phyloP scores from a whole-genome alignment of 106 monocot genomes.

The Vanilla planifolia region DNA sequence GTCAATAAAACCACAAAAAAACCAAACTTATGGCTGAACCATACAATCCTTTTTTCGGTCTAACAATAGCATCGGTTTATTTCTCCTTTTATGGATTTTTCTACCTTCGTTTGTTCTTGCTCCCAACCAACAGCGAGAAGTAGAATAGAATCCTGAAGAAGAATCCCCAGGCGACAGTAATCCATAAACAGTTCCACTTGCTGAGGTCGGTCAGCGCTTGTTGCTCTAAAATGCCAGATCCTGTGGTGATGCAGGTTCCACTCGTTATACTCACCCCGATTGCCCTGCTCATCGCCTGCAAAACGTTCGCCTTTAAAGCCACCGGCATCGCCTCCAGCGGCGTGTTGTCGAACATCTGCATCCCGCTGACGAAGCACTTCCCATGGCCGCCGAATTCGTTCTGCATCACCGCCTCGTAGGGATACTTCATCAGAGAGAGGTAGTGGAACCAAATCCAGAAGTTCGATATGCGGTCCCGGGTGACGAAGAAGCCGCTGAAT shows the following conservation, averaged over 20 bases:
- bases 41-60: too few species aligned
- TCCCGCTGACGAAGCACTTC: constrained; percentile 69
- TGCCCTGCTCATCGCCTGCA: constrained; percentile 39
- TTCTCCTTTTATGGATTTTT: too few species aligned
- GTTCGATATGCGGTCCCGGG: constrained; percentile 55
- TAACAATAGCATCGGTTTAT: too few species aligned
- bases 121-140: constrained; percentile 54
- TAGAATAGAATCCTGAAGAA: constrained; percentile 83
- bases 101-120: constrained; percentile 85
- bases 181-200: constrained; percentile 72
- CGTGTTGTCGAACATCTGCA: constrained; percentile 88
- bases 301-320: constrained; percentile 36
- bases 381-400: constrained; percentile 68
- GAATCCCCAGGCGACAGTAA: constrained; percentile 81
- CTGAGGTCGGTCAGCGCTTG: constrained; percentile 59
- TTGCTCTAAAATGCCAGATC: constrained; percentile 42
- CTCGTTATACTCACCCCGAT: constrained; percentile 35
- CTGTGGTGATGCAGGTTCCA: constrained; percentile 54
- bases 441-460: constrained; percentile 99
- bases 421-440: constrained; percentile 89
- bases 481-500: constrained; percentile 96
- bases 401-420: constrained; percentile 79
- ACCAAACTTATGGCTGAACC: too few species aligned
- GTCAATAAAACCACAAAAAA: too few species aligned
- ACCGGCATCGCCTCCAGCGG: constrained; percentile 41